Evolutionary conservation across 1,139 yeast genomes (phyloP), one percentile per base, ranked within the genome.

Genomic region (Yamadazyma epiphylla): DNA sequence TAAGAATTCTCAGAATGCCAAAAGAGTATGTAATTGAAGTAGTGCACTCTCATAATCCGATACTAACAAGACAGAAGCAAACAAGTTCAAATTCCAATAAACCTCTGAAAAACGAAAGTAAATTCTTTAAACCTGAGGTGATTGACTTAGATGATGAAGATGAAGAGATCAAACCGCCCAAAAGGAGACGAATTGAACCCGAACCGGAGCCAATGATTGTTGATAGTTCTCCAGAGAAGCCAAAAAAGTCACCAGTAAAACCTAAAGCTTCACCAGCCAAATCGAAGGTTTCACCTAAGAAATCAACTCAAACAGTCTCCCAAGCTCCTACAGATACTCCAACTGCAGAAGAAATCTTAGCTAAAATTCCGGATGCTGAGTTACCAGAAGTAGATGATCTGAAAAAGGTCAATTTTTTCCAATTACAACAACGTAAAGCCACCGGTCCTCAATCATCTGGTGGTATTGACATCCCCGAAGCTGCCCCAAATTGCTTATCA

Each of bases 401-500:
- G 9, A 70, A 68, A 36, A 75, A 75, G 34, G 64, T 77, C 55
- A 77, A 74, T 42, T 81, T 69, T 50, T 70, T 42, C 28, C 68
- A 39, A 74, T 46, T 31, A 24, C 70, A 29, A 43, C 69, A 70
- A 43, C 68, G 73, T n/a, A 65, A 64, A 36, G 68, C 61, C 9
- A 54, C 54, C 23, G 54, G 51, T 22, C 61, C 55, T 5, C 54
- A 48, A 12, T 44, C 48, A 10, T 31, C 45, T 3, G 60, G 55
- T 5, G 21, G 41, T 8, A 49, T 56, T 2, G 75, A 70, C 10
- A 60, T 82, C 13, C 94, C 95, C 0, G 78, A 72, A 41, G 96
- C 95, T 0, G 72, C 79, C 13, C 84, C 88, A 3, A 79, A 87
- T 51, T 89, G 97, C 58, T 60, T 89, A 24, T 68, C 80, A 1